Evolutionary conservation across 441 rosid genomes (phyloP), one percentile per base, ranked within the genome.

Genomic region (Mallotus repandus): DNA sequence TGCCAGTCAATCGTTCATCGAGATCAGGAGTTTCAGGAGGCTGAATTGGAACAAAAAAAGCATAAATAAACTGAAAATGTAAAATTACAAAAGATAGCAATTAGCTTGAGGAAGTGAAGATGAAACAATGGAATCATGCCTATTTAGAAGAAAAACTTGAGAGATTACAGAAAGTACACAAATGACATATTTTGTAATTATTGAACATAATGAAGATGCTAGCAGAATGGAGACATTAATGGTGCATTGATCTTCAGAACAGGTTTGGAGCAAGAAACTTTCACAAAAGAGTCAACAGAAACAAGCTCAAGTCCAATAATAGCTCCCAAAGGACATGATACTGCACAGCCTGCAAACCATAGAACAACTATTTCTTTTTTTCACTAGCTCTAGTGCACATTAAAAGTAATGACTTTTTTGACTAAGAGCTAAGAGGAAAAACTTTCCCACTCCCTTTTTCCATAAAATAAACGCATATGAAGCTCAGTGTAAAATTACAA

Each of bases 1-100:
- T 77, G 68, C 92, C 98, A 25, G 87, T 73, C 85, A 92, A 73
- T 75, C 81, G 82, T 77, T 84, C 79, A 60, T 80, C 84, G 68
- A 71, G 73, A 46, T 49, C 84, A 66, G 74, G 77, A 71, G 22
- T 71, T 62, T 65, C 73, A 77, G 87, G 79, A 62, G 38, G 83
- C 97, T 94, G 82, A 75, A 81, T 56, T 22, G 38, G 50, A 32
- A 29, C 43, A 71, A 72, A 70, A 46, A 60, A 54, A 14, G 56
- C 25, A 55, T 54, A 10, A 55, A 19, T 56, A 21, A 56, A 56
- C 60, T 7, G 22, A 63, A 57, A 46, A 35, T 53, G 16, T 61
- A 46, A 12, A 62, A 38, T 19, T 49, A 25, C 1, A 45, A 18
- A 14, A 32, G 48, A n/a, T 32, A 21, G 10, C 5, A 55, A 63